Evolutionary conservation across 306 rosid genomes (phyloP).

Genomic region (Rubus parviflorus): DNA sequence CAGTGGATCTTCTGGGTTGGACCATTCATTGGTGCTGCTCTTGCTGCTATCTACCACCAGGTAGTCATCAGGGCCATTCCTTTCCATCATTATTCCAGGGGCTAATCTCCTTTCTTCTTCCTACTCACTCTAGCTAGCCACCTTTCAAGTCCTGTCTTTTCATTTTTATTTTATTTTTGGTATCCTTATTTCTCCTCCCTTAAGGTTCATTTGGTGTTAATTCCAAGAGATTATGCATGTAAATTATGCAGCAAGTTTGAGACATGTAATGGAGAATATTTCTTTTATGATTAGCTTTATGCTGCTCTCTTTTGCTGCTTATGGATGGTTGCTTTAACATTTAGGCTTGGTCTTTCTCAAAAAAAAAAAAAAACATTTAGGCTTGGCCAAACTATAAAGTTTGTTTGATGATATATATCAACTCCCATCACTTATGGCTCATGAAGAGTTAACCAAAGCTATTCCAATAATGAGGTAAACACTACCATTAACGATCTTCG

Average conservation of each 20-base stretch:
- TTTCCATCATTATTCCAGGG: constrained; percentile 53
- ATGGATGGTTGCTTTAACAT: neutral
- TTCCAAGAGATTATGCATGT: constrained; percentile 29
- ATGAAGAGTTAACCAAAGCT: too few relatives aligned
- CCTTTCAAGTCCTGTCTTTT: neutral
- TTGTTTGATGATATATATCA: too few relatives aligned
- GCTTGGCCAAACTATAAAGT: neutral
- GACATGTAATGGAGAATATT: constrained; percentile 38
- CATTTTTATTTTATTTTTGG: neutral
- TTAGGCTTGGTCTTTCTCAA: neutral
- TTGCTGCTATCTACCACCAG: constrained; percentile 89
- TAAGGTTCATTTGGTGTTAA: constrained; percentile 9
- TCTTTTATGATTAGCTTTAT: constrained; percentile 18
- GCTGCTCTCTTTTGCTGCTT: neutral
- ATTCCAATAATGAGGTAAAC: too few relatives aligned
- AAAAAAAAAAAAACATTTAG: too few relatives aligned
- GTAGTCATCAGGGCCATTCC: constrained; percentile 92
- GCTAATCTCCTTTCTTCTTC: constrained; percentile 19
- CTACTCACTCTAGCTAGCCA: neutral
- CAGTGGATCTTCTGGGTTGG: constrained; percentile 99
- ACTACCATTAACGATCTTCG: too few relatives aligned
- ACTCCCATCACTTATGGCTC: too few relatives aligned
- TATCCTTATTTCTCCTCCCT: neutral
- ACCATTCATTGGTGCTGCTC: constrained; percentile 87
- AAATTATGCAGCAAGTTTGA: constrained; percentile 32